Conservation (phyloP, 176 grass and related monocot species). For the Elaeis guineensis region DNA sequence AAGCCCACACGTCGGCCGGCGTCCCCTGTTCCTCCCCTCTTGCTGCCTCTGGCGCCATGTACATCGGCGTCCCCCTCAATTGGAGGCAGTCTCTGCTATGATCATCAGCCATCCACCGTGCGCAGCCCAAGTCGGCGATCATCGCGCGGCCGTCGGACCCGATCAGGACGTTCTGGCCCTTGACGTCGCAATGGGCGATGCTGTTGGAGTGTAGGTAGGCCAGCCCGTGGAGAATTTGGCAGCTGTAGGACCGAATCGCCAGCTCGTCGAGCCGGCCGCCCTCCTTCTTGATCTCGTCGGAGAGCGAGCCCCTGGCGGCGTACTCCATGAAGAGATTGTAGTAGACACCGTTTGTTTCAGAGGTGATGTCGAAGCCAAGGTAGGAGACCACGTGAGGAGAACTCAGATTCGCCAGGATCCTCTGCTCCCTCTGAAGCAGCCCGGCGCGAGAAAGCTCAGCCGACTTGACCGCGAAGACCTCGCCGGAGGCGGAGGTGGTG, state of each 20-base stretch:
- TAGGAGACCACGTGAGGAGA: slow-evolving; percentile 56
- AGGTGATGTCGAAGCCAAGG: slow-evolving; percentile 28
- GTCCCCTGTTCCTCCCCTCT: slow-evolving; percentile 61
- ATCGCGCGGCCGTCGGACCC: slow-evolving; percentile 45
- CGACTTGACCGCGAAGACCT: slow-evolving; percentile 71
- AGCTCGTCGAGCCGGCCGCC: slow-evolving; percentile 43
- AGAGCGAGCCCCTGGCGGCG: slow-evolving; percentile 62
- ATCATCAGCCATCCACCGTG: background rate
- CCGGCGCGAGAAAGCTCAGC: slow-evolving; percentile 1
- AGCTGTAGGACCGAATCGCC: slow-evolving; percentile 5
- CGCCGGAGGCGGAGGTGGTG: slow-evolving; percentile 25
- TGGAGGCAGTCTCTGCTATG: background rate
- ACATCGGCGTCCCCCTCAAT: slow-evolving; percentile 64
- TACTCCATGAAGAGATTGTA: slow-evolving; percentile 84
- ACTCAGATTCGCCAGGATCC: slow-evolving; percentile 23
- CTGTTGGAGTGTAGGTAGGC: slow-evolving; percentile 48
- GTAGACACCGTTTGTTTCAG: background rate
- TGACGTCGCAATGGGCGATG: slow-evolving; percentile 74
- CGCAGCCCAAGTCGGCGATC: slow-evolving; percentile 79
- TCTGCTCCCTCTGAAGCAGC: slow-evolving; percentile 38
- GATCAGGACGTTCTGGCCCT: slow-evolving; percentile 55
- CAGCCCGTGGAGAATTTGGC: slow-evolving; percentile 45
- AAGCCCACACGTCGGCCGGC: slow-evolving; percentile 65
- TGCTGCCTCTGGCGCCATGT: slow-evolving; percentile 90
- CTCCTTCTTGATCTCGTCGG: slow-evolving; percentile 45